A percentile compares a stretch with the other conserved stretches of the same genome.
Evolutionary conservation across 192 early-diverging fungal genomes (phyloP).

Genomic region (Coemansia sp.): DNA sequence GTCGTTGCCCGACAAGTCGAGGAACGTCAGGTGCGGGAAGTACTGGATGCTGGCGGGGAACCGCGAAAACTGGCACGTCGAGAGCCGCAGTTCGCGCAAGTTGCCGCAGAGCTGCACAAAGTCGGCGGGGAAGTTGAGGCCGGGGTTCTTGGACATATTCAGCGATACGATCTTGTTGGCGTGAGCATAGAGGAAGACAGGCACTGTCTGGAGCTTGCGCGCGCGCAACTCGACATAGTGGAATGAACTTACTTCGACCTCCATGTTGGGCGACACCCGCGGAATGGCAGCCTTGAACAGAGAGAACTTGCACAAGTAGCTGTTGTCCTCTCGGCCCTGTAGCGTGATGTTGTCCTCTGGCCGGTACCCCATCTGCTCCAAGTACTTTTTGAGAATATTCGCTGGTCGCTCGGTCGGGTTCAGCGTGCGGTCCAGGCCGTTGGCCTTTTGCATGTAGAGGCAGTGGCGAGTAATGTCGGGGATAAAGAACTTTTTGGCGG

Average conservation of each 20-base stretch:
- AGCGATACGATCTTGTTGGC: constrained; percentile 72
- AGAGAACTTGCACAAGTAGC: constrained; percentile 79
- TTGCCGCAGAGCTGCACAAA: constrained; percentile 75
- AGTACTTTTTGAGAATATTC: constrained; percentile 66
- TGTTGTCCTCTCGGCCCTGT: constrained; percentile 83
- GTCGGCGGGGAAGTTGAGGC: constrained; percentile 80
- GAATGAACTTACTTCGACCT: constrained; percentile 54
- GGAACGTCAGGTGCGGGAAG: constrained; percentile 62
- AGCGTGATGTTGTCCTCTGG: constrained; percentile 75
- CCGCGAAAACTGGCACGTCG: constrained; percentile 66
- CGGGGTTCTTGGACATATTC: constrained; percentile 80
- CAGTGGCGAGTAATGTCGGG: constrained; percentile 61
- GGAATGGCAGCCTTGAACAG: constrained; percentile 61
- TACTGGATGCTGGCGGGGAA: constrained; percentile 69
- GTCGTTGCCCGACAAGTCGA: constrained; percentile 80
- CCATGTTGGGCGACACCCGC: constrained; percentile 53
- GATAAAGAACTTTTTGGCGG: constrained; percentile 83
- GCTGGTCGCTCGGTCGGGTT: constrained; percentile 68
- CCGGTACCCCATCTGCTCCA: constrained; percentile 81
- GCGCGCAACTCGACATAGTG: constrained; percentile 71
- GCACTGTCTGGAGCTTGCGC: constrained; percentile 75
- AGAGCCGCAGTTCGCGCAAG: constrained; percentile 67
- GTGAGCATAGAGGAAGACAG: constrained; percentile 71
- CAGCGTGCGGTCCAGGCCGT: constrained; percentile 69
- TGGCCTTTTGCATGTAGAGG: constrained; percentile 51